phyloP scores from a whole-genome alignment of 441 rosid species.

The Populus hybrid region DNA sequence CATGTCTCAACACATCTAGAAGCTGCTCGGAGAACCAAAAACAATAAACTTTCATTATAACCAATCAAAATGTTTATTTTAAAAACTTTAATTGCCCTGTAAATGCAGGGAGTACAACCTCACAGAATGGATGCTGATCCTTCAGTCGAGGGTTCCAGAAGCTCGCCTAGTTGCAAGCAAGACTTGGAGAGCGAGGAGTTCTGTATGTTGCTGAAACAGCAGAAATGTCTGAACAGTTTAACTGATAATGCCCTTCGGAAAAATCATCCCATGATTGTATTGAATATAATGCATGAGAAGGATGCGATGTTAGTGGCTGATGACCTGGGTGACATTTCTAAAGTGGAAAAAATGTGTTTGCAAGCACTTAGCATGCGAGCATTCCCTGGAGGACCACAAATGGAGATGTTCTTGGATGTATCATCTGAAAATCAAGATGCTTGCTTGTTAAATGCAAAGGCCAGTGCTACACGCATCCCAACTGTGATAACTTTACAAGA shows the following conservation, averaged over 20 bases:
- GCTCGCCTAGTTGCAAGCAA: constrained; percentile 35
- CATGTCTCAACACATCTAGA: not conserved
- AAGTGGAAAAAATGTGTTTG: constrained; percentile 67
- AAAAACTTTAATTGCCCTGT: constrained; percentile 13
- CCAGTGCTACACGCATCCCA: constrained; percentile 34
- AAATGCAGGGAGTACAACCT: constrained; percentile 71
- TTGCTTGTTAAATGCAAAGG: constrained; percentile 29
- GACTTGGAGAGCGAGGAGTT: constrained; percentile 53
- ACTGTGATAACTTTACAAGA: constrained; percentile 39
- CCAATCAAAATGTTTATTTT: not conserved
- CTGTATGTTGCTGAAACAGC: constrained; percentile 47
- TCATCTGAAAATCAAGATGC: constrained; percentile 45
- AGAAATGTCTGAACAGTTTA: constrained; percentile 55
- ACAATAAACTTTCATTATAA: not conserved
- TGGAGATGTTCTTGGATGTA: constrained; percentile 40
- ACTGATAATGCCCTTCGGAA: constrained; percentile 77
- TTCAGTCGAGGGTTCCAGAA: constrained; percentile 33
- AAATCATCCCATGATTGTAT: constrained; percentile 66
- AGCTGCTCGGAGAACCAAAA: not conserved
- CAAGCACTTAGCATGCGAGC: constrained; percentile 55
- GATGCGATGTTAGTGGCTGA: constrained; percentile 34
- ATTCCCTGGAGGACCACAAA: constrained; percentile 40
- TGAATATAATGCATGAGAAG: constrained; percentile 70
- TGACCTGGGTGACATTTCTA: constrained; percentile 48
- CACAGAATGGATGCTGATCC: constrained; percentile 65